These are phyloP conservation scores for Gossypium davidsonii DNA, from an alignment of 441 rosid genomes.

Conservation along the genomic window DNA sequence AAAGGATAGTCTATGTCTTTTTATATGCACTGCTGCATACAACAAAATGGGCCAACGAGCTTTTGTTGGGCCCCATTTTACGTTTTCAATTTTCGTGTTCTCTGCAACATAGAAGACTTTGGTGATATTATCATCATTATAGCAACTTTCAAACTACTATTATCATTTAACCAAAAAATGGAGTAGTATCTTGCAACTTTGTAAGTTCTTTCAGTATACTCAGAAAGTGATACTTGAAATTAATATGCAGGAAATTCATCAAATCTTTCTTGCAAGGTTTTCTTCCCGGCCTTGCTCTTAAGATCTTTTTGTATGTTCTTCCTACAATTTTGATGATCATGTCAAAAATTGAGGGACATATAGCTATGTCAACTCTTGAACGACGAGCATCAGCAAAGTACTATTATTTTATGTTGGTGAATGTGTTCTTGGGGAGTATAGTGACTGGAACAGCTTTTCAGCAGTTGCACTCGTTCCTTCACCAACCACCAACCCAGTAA, in stretches of 20 bases:
- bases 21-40: background rate
- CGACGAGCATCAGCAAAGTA: conserved; percentile 81
- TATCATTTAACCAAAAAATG: background rate
- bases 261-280: conserved; percentile 97
- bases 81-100: background rate
- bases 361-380: conserved; percentile 67
- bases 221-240: background rate
- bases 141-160: background rate
- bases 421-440: conserved; percentile 95
- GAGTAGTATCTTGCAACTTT: background rate
- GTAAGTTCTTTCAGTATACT: background rate
- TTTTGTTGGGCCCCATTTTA: background rate
- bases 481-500: conserved; percentile 85
- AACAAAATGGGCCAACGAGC: background rate
- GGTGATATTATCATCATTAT: background rate
- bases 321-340: conserved; percentile 67
- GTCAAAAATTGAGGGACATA: conserved; percentile 93
- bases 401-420: conserved; percentile 90
- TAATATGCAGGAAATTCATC: conserved; percentile 62
- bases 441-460: conserved; percentile 82
- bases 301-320: conserved; percentile 70
- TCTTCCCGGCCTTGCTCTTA: conserved; percentile 89
- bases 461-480: conserved; percentile 82
- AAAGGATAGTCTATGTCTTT: background rate
- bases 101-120: background rate